Evolutionary conservation across 2,329 filamentous ascomycete genomes (phyloP).

Genomic region (Cercospora janseana): DNA sequence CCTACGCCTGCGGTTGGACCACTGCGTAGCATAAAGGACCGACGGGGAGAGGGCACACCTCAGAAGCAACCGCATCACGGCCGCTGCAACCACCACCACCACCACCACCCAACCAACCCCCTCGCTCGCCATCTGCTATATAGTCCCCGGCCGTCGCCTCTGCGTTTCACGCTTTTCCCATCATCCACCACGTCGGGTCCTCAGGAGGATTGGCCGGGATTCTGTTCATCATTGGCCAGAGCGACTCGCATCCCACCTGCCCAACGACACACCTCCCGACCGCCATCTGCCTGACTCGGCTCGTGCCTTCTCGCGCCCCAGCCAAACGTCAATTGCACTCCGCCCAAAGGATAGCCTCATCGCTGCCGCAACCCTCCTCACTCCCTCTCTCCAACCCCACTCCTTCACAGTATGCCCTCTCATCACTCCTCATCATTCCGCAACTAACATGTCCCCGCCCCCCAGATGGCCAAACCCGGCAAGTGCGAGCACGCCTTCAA

Average conservation of each 20-base stretch:
- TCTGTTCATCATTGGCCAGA: slow-evolving; percentile 11
- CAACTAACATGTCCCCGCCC: not conserved
- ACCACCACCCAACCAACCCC: no score
- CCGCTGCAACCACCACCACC: no score
- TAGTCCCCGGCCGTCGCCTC: slow-evolving; percentile 26
- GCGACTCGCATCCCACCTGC: slow-evolving; percentile 9
- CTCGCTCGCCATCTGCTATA: slow-evolving; percentile 25
- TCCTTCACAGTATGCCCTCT: not conserved
- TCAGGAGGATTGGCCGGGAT: not conserved
- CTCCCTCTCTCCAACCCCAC: not conserved
- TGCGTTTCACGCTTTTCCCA: slow-evolving; percentile 27
- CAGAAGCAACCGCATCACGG: slow-evolving; percentile 25
- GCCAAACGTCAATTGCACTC: slow-evolving; percentile 8
- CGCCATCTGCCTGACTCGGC: slow-evolving; percentile 14
- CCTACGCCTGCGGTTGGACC: slow-evolving; percentile 29
- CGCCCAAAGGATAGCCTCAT: not conserved
- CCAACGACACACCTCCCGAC: slow-evolving; percentile 6
- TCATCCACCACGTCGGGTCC: slow-evolving; percentile 19
- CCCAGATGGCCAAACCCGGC: slow-evolving; percentile 48
- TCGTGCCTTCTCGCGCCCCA: not conserved
- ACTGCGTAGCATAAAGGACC: slow-evolving; percentile 31
- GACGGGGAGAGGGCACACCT: slow-evolving; percentile 21
- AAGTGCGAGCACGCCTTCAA: slow-evolving; percentile 51
- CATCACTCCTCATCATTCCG: not conserved
- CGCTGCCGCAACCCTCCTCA: not conserved